These are phyloP conservation scores for Bacidia rubella DNA, from an alignment of 495 filamentous ascomycete genomes.

Conservation along the genomic window DNA sequence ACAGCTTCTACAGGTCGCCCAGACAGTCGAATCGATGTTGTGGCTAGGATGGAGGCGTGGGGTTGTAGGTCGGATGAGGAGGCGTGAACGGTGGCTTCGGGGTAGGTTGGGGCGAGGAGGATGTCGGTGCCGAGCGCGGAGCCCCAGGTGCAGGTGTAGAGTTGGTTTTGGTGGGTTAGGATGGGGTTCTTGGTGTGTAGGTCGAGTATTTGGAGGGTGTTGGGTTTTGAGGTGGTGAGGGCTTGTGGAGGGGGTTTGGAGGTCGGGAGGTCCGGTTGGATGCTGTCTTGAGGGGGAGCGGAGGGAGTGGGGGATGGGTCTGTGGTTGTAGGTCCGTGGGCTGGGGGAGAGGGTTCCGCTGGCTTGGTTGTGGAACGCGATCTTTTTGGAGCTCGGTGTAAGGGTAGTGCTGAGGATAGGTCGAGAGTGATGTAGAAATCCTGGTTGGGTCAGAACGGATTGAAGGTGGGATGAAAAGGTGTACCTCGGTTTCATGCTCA, in stretches of 20 bases:
- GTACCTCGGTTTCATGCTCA: constrained; percentile 43
- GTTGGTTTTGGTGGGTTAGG: constrained; percentile 56
- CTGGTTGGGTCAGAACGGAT: constrained; percentile 18
- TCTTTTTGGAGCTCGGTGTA: not conserved
- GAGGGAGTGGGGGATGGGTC: not conserved
- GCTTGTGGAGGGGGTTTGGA: not conserved
- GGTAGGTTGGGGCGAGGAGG: constrained; percentile 39
- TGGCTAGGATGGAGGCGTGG: constrained; percentile 47
- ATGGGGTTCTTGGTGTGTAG: constrained; percentile 61
- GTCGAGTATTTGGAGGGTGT: constrained; percentile 62
- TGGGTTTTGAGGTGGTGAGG: constrained; percentile 15
- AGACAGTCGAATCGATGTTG: constrained; percentile 39
- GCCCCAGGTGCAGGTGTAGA: constrained; percentile 66
- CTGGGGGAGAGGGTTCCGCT: too few relatives aligned
- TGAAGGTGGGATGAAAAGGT: not conserved
- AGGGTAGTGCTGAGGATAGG: constrained; percentile 28
- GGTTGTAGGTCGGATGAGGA: constrained; percentile 30
- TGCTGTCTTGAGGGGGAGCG: not conserved
- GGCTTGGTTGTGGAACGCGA: not conserved
- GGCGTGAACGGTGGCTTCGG: constrained; percentile 27
- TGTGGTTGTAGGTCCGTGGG: not conserved
- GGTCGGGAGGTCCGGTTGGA: not conserved
- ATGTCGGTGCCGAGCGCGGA: constrained; percentile 70
- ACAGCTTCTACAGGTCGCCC: constrained; percentile 32
- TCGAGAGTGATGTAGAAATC: constrained; percentile 43